Evolutionary conservation across 2,329 filamentous ascomycete species (phyloP), one percentile per base, ranked within the genome.

Genomic region (Aspergillus sp.): DNA sequence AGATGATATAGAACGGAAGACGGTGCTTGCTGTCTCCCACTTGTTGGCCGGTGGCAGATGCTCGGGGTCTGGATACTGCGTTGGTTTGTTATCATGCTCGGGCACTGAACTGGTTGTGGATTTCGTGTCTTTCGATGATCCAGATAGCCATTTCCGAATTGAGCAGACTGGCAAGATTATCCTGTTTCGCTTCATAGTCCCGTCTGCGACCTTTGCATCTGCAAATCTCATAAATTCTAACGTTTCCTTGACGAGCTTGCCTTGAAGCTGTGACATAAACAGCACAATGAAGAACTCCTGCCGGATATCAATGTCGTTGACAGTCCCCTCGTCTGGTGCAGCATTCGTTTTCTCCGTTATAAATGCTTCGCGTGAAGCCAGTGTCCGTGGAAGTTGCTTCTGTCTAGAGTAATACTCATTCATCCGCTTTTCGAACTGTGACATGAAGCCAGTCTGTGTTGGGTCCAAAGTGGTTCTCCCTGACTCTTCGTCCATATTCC

Each of bases 191-290:
- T 79, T 76, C 75, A 89, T 84, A 14, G 84, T 86, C 1, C 88
- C 88, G 65, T 88, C 84, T 7, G 78, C 78, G 5, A 84, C 78
- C 60, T 85, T 86, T 7, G 76, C 72, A 60, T 91, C 87, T 3
- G 86, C 87, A 63, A 86, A 90, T n/a, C 79, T 74, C 8, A 89
- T 84, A 17, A 91, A 77, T 6, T 84, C 80, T 23, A 85, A 75
- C 2, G 89, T 82, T 0, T 86, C 82, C 52, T 82, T 78, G 15
- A 85, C 83, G 2, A 86, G 75, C 3, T 77, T 80, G 64, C 82
- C 81, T 2, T 88, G 76, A 6, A 91, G 74, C 64, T 88, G 89
- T 62, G 90, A 85, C 71, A 91, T 84, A 68, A 86, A 86, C 2
- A 73, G 61, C 12, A 73, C 67, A 12, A 90, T 74, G 66, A 88